Percentiles rank a stretch among this genome's conserved stretches.
Conservation (phyloP, 2,329 filamentous ascomycete species). For the Triangularia setosa region DNA sequence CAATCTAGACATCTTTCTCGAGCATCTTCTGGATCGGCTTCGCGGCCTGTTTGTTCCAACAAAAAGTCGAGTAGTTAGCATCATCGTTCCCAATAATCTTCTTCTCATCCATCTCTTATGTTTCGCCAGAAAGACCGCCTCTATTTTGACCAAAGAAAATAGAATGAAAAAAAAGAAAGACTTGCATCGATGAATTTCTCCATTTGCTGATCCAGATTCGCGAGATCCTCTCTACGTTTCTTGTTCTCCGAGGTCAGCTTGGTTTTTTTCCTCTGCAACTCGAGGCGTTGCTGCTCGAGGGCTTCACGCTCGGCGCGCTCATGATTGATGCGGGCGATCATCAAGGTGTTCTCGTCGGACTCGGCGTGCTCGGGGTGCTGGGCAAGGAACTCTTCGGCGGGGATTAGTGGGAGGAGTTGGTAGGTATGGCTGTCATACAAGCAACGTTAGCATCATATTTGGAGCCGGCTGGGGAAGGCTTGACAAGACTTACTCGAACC, state of each 20-base stretch:
- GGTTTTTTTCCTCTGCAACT: slow-evolving; percentile 63
- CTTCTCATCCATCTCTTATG: background rate
- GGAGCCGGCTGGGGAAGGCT: background rate
- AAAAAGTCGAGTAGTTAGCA: slow-evolving; percentile 20
- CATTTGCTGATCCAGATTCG: slow-evolving; percentile 83
- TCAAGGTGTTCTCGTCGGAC: slow-evolving; percentile 73
- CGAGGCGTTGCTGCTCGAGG: slow-evolving; percentile 78
- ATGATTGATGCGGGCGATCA: slow-evolving; percentile 86
- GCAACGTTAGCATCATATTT: slow-evolving; percentile 12
- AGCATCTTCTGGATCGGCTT: slow-evolving; percentile 86
- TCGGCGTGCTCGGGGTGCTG: slow-evolving; percentile 71
- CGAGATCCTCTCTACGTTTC: slow-evolving; percentile 87
- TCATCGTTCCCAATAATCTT: background rate
- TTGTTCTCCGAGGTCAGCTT: slow-evolving; percentile 72
- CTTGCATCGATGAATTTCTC: slow-evolving; percentile 89
- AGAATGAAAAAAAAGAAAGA: slow-evolving; percentile 16
- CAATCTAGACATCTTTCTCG: slow-evolving; percentile 59
- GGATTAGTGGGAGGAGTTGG: slow-evolving; percentile 77
- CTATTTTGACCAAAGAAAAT: background rate
- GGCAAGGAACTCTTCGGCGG: slow-evolving; percentile 74
- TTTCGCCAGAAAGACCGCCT: background rate
- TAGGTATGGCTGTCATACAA: slow-evolving; percentile 70
- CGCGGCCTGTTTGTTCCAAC: slow-evolving; percentile 55
- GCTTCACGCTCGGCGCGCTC: slow-evolving; percentile 81
- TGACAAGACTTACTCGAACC: slow-evolving; percentile 68